These are phyloP conservation scores for Coemansia sp. DNA, from an alignment of 192 early-diverging fungal genomes.

Conservation along the genomic window DNA sequence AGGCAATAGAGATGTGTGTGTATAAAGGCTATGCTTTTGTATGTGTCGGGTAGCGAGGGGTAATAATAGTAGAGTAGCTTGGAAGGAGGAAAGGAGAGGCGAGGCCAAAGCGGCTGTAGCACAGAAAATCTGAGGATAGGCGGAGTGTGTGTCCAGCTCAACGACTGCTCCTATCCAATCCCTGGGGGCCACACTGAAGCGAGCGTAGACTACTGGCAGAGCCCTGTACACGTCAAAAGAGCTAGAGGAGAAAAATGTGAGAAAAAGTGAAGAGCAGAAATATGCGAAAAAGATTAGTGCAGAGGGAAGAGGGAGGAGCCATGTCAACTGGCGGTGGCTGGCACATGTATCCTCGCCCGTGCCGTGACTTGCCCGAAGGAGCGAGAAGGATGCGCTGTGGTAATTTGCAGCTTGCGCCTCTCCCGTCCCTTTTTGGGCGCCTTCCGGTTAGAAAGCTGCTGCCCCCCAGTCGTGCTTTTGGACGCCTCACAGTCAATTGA, in stretches of 20 bases:
- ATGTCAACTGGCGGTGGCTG: not conserved
- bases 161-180: not conserved
- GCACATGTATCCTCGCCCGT: not conserved
- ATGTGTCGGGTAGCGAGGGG: not conserved
- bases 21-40: not conserved
- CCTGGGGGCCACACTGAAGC: not conserved
- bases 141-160: too few species aligned
- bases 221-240: not conserved
- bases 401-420: constrained; percentile 5
- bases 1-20: not conserved
- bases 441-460: not conserved
- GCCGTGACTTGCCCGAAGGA: not conserved
- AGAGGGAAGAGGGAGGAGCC: not conserved
- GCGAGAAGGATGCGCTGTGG: not conserved
- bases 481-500: not conserved
- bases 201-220: not conserved
- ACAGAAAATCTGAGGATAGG: not conserved
- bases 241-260: not conserved
- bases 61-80: not conserved
- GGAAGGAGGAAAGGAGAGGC: not conserved
- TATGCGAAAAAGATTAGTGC: not conserved
- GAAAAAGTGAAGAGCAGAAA: not conserved
- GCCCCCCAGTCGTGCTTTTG: not conserved
- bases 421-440: not conserved
- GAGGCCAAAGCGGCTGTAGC: not conserved